A percentile compares a stretch with the other conserved stretches of the same genome.
Conservation (phyloP, 441 rosid genomes). For the Jatropha multifida region DNA sequence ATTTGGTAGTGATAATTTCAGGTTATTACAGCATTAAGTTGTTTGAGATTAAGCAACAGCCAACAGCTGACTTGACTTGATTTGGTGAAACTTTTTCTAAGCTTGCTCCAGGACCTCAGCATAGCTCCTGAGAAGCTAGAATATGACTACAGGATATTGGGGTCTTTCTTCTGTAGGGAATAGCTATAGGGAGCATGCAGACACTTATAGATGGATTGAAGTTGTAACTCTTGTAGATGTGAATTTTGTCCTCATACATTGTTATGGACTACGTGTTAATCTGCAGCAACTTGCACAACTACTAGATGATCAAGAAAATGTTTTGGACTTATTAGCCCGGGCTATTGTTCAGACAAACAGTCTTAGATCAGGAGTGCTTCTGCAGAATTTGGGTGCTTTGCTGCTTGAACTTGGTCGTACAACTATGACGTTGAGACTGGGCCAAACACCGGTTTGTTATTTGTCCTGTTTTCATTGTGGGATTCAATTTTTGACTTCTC, state of each 20-base stretch:
- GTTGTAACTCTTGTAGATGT: not conserved
- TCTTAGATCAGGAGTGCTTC: not conserved
- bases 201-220: not conserved
- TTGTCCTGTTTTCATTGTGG: not conserved
- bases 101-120: not conserved
- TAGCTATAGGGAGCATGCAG: not conserved
- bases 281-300: slow-evolving; percentile 2
- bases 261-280: not conserved
- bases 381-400: slow-evolving; percentile 9
- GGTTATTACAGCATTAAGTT: not conserved
- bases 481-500: not conserved
- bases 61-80: not conserved
- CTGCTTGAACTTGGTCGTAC: slow-evolving; percentile 5
- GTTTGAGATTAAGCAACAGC: not conserved
- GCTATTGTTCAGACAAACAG: not conserved
- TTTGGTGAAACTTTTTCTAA: not conserved
- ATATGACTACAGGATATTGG: not conserved
- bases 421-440: not conserved
- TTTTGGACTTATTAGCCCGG: not conserved
- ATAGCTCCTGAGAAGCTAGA: not conserved
- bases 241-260: not conserved
- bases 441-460: not conserved
- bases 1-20: not conserved
- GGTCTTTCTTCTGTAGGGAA: not conserved
- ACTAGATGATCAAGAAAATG: slow-evolving; percentile 4